These are phyloP conservation scores for Zymoseptoria tritici DNA, from an alignment of 2,329 filamentous ascomycete genomes.

Conservation along the genomic window DNA sequence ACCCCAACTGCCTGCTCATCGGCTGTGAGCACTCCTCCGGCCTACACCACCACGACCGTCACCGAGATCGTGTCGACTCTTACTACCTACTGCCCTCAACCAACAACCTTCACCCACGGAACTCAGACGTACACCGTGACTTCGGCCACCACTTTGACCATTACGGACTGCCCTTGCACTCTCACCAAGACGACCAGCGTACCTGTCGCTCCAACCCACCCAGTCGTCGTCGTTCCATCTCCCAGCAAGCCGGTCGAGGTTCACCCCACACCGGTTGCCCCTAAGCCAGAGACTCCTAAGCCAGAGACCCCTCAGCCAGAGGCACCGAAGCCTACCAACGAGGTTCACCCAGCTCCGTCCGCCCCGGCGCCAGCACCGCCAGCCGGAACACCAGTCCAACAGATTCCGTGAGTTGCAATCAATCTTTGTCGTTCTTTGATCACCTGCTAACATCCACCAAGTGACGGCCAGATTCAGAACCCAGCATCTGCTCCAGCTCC, in stretches of 20 bases:
- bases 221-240: background rate
- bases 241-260: background rate
- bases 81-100: constrained; percentile 64
- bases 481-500: background rate
- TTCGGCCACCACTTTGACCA: constrained; percentile 23
- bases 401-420: background rate
- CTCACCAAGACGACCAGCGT: constrained; percentile 5
- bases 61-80: constrained; percentile 58
- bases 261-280: background rate
- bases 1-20: background rate
- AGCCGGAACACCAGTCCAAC: background rate
- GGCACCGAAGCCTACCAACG: background rate
- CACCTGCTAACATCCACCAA: background rate
- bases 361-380: too few species aligned
- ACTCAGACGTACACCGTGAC: constrained; percentile 63
- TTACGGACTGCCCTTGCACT: constrained; percentile 17
- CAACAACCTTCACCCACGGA: constrained; percentile 58
- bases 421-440: background rate
- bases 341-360: background rate
- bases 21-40: background rate
- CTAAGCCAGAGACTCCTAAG: background rate
- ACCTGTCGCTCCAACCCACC: background rate
- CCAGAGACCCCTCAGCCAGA: too few species aligned
- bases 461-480: background rate
- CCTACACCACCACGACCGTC: constrained; percentile 12